These are phyloP conservation scores for Ceratocystis harringtonii DNA, from an alignment of 2,329 filamentous ascomycete species.

Conservation along the genomic window DNA sequence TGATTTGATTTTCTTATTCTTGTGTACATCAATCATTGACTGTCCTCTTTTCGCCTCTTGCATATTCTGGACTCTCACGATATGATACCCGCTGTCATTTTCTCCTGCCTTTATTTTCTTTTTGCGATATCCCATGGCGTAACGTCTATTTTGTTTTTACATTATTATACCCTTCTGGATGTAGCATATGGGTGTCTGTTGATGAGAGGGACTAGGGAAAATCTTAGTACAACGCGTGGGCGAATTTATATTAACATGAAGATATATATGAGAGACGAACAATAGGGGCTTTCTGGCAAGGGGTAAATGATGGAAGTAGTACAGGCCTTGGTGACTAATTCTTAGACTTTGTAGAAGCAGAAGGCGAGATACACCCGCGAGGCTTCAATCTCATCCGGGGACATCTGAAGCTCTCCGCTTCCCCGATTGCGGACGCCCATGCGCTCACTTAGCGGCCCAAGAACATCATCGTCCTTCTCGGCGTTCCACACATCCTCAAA, in stretches of 20 bases:
- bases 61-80: neutral
- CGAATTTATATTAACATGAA: neutral
- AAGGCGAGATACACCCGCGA: constrained; percentile 86
- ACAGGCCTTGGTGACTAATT: neutral
- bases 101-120: constrained; percentile 10
- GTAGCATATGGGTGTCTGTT: neutral
- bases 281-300: neutral
- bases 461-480: constrained; percentile 68
- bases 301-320: neutral
- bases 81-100: neutral
- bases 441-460: constrained; percentile 79
- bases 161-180: constrained; percentile 5
- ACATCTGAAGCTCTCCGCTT: constrained; percentile 53
- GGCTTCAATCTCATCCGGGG: constrained; percentile 80
- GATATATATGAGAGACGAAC: neutral
- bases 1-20: neutral
- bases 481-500: constrained; percentile 86
- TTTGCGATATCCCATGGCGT: constrained; percentile 19
- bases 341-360: constrained; percentile 86
- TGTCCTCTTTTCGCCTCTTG: neutral
- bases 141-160: neutral
- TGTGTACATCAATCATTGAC: constrained; percentile 3
- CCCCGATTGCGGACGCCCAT: constrained; percentile 77
- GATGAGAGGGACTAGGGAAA: neutral
- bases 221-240: neutral